phyloP scores from a whole-genome alignment of 352 stramenopile genomes.

The Globisporangium ultimum region DNA sequence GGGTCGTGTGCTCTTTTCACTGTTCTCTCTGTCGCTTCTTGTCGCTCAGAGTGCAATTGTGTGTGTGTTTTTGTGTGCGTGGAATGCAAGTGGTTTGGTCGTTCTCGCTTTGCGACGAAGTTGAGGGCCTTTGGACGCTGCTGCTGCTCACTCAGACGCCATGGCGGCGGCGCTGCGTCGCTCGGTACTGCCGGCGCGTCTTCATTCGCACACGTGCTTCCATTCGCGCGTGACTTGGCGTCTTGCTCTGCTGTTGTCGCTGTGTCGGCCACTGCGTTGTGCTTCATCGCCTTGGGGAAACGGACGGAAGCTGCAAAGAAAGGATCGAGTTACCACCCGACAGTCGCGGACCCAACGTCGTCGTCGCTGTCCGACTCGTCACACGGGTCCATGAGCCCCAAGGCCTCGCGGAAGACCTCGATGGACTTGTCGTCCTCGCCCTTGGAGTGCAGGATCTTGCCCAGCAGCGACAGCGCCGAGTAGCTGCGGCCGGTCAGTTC shows the following conservation, averaged over 20 bases:
- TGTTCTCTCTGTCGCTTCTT: neutral
- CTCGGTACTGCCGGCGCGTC: too few species aligned
- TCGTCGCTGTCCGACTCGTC: conserved; percentile 69
- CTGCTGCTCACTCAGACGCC: too few species aligned
- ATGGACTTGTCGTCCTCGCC: conserved; percentile 78
- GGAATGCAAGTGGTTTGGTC: neutral
- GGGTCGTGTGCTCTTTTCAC: neutral
- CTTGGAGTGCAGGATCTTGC: conserved; percentile 80
- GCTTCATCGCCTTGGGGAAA: too few species aligned
- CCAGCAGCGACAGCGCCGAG: conserved; percentile 62
- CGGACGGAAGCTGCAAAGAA: too few species aligned
- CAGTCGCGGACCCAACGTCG: conserved; percentile 73
- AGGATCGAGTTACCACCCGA: conserved; percentile 84
- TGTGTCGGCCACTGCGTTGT: neutral
- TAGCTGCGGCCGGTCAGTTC: conserved; percentile 57
- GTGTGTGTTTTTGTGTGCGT: neutral
- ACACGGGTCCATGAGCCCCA: conserved; percentile 58
- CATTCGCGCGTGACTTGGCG: neutral
- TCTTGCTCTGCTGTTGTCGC: neutral
- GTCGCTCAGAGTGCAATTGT: conserved; percentile 8
- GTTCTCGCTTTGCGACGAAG: too few species aligned
- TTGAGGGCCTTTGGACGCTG: too few species aligned
- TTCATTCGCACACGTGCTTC: too few species aligned
- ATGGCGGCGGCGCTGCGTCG: too few species aligned
- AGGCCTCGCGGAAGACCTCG: conserved; percentile 67